A percentile compares a stretch with the other conserved stretches of the same genome.
These are phyloP conservation scores for Xylariaceae sp. DNA, from an alignment of 2,329 filamentous ascomycete species.

Conservation along the genomic window DNA sequence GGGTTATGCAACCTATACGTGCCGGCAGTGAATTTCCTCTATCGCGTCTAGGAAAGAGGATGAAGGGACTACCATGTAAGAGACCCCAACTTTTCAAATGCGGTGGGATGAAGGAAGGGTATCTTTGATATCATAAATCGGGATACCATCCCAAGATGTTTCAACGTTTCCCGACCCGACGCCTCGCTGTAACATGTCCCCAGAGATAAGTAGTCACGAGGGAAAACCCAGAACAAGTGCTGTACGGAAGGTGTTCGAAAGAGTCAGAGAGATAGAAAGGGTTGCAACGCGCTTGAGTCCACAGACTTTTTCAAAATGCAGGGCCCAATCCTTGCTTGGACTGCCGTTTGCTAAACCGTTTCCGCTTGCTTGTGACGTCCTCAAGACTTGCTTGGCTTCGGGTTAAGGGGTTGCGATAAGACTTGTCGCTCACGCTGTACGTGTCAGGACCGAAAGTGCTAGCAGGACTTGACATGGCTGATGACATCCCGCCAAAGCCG, in stretches of 20 bases:
- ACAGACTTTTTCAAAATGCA: constrained; percentile 57
- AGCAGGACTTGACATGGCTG: constrained; percentile 68
- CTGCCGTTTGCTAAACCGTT: constrained; percentile 84
- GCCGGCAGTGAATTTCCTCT: too few species aligned
- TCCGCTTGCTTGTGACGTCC: constrained; percentile 47
- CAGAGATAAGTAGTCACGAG: constrained; percentile 17
- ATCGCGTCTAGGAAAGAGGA: constrained; percentile 23
- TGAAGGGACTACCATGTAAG: constrained; percentile 11
- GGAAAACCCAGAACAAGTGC: constrained; percentile 19
- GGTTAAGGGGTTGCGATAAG: constrained; percentile 51
- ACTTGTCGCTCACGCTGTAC: constrained; percentile 45
- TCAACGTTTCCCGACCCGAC: constrained; percentile 30
- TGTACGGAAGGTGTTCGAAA: constrained; percentile 11
- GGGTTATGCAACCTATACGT: too few species aligned
- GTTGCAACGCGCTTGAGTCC: neutral
- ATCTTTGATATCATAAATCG: constrained; percentile 25
- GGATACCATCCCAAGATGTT: constrained; percentile 25
- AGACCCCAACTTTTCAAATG: too few species aligned
- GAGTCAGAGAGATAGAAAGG: constrained; percentile 11
- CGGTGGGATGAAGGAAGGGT: too few species aligned
- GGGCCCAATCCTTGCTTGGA: constrained; percentile 91
- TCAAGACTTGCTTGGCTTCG: constrained; percentile 55
- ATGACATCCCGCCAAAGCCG: constrained; percentile 62
- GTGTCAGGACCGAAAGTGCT: constrained; percentile 62
- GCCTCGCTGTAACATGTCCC: constrained; percentile 32